Base-by-base conservation (phyloP, 108 stramenopile species). In the Nitzschia putrida region DNA sequence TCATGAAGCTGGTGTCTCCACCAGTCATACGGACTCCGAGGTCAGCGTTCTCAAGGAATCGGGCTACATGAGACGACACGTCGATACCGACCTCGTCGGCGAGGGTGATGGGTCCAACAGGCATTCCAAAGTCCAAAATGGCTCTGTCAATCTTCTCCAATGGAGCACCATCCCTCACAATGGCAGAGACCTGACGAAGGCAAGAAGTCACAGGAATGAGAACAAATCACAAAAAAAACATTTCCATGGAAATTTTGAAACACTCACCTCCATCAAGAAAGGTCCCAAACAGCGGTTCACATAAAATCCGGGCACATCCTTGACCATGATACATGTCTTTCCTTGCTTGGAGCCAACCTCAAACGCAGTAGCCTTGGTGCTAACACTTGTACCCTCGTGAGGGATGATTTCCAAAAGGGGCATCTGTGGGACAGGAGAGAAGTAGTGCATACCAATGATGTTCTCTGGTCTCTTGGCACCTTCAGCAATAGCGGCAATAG, bases 381-480 rank as follows among this genome's bases (percentile, higher is more conserved):
- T 78, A 22, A 87, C 83, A 57, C 83, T 86, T 23, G 96, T 98
- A 13, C 96, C 96, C 7, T 80, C 87, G 77, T 96, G 97, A 67
- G 95, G 93, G 71, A 98, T 98, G 53, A 99, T 97, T 82, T 99
- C 99, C 69, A 99, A 81, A 52, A 99, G 80, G 8, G 98, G 98
- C 99, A 99, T 99, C 40, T 76, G 76, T n/a, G 96, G 96, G 52
- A 99, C 99, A 8, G 99, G 99, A 26, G 89, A 91, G 81, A 99
- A 99, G 82, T 99, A 99, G 81, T 99, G 99, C 98, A 99, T 98
- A 57, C 99, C 99, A 21, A 98, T 84, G 45, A 99, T 88, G 63
- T 95, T 93, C 66, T 96, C 85, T 29, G 96, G 95, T 49, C 97
- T 85, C 69, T 78, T 83, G 56, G 96, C 85, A 11, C 92, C 97